phyloP scores from a whole-genome alignment of 331 rosid genomes.

The Ulmus americana region DNA sequence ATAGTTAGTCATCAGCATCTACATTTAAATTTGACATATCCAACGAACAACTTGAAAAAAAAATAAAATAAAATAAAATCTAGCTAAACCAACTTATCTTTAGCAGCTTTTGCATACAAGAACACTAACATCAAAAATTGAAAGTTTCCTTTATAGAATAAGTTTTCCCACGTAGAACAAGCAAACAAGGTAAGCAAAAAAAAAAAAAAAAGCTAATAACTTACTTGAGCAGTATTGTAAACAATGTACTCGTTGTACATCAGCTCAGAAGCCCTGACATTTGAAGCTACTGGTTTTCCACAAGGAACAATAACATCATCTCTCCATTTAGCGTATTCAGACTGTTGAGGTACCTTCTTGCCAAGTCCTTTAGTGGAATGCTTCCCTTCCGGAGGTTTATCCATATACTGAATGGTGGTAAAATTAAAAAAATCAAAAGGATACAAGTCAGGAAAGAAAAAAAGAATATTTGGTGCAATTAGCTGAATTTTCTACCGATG shows the following conservation, averaged over 20 bases:
- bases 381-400: slow-evolving; percentile 84
- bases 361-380: slow-evolving; percentile 92
- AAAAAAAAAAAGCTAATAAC: slow-evolving; percentile 22
- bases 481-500: too few relatives aligned
- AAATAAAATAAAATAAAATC: too few relatives aligned
- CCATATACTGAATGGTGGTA: slow-evolving; percentile 58
- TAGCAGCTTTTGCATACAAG: neutral
- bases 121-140: neutral
- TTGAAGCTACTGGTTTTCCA: slow-evolving; percentile 83
- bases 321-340: slow-evolving; percentile 63
- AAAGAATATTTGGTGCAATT: too few relatives aligned
- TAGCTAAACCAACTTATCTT: neutral
- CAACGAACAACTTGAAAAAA: neutral
- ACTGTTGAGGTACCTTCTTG: slow-evolving; percentile 60
- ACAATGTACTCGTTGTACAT: slow-evolving; percentile 95
- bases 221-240: slow-evolving; percentile 79
- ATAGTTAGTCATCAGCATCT: neutral
- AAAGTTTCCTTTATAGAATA: too few relatives aligned
- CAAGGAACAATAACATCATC: slow-evolving; percentile 74
- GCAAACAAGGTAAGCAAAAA: slow-evolving; percentile 1
- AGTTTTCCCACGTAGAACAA: neutral
- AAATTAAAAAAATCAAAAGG: slow-evolving; percentile 6
- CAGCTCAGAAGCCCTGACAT: slow-evolving; percentile 61
- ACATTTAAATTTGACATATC: neutral
- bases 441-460: neutral